Evolutionary conservation across 257 asterid species (phyloP).

Genomic region (Plantago ovata): DNA sequence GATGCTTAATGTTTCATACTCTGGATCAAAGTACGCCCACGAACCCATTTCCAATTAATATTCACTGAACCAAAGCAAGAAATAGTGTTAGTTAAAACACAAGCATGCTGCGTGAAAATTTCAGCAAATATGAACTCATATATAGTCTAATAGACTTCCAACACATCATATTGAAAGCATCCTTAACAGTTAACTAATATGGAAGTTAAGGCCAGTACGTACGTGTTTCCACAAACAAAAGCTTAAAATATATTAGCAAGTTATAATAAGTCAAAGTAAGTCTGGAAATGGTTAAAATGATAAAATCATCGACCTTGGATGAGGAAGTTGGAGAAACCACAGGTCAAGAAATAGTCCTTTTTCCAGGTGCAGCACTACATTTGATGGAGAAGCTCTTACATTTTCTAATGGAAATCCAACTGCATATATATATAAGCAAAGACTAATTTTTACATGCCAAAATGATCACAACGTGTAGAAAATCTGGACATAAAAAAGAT

Average conservation of each 20-base stretch:
- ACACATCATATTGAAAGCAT: neutral
- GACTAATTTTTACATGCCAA: slow-evolving; percentile 7
- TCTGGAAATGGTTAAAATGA: slow-evolving; percentile 5
- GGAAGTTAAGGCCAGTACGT: neutral
- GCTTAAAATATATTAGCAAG: neutral
- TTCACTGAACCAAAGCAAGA: slow-evolving; percentile 36
- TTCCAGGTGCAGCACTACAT: slow-evolving; percentile 30
- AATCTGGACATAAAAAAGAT: no score
- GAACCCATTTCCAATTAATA: slow-evolving; percentile 64
- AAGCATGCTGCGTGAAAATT: slow-evolving; percentile 3
- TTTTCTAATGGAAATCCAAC: slow-evolving; percentile 24
- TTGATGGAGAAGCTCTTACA: slow-evolving; percentile 25
- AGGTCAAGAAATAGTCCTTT: slow-evolving; percentile 20
- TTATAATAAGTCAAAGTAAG: slow-evolving; percentile 5
- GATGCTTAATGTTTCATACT: slow-evolving; percentile 88
- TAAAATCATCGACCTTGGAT: slow-evolving; percentile 22
- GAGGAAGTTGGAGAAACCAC: slow-evolving; percentile 21
- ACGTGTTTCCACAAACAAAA: neutral
- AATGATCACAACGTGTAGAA: no score
- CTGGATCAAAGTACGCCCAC: slow-evolving; percentile 98
- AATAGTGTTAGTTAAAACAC: slow-evolving; percentile 10
- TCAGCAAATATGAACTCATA: neutral
- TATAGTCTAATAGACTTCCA: no score
- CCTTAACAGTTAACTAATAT: slow-evolving; percentile 1
- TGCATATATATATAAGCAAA: slow-evolving; percentile 25